Evolutionary conservation across 2,329 filamentous ascomycete species (phyloP).

Genomic region (Colletotrichum sp.): DNA sequence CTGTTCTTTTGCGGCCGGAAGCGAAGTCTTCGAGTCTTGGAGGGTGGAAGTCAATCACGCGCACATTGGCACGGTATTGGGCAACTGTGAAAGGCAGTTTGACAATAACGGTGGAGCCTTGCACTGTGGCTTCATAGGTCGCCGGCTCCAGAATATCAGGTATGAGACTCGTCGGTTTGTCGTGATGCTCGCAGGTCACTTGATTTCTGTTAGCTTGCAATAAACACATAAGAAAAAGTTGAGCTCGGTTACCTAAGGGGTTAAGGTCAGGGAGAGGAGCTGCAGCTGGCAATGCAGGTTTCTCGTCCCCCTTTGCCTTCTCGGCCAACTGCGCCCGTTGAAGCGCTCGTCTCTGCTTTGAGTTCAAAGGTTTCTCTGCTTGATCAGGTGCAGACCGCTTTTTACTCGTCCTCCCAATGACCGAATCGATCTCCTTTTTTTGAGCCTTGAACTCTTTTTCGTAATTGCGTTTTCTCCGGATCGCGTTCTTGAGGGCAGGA

Average conservation of each 20-base stretch:
- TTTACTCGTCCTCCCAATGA: slow-evolving; percentile 20
- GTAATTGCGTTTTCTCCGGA: slow-evolving; percentile 71
- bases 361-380: slow-evolving; percentile 21
- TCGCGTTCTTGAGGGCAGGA: slow-evolving; percentile 58
- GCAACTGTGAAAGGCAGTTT: slow-evolving; percentile 76
- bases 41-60: slow-evolving; percentile 85
- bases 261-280: slow-evolving; percentile 34
- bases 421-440: slow-evolving; percentile 37
- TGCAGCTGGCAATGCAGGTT: slow-evolving; percentile 27
- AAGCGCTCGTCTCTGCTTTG: slow-evolving; percentile 25
- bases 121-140: slow-evolving; percentile 47
- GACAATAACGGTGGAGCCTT: slow-evolving; percentile 38
- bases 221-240: neutral
- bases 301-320: slow-evolving; percentile 26
- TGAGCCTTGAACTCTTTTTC: slow-evolving; percentile 50
- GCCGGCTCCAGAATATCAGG: slow-evolving; percentile 44
- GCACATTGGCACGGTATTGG: slow-evolving; percentile 72
- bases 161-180: slow-evolving; percentile 38
- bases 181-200: slow-evolving; percentile 53
- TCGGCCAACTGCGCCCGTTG: neutral
- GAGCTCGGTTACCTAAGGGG: slow-evolving; percentile 27
- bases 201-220: neutral
- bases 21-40: slow-evolving; percentile 74
- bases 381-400: slow-evolving; percentile 19
- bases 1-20: slow-evolving; percentile 44